Base-by-base conservation (phyloP, 169 alveolate genomes). In the Cyclospora cayetanensis region DNA sequence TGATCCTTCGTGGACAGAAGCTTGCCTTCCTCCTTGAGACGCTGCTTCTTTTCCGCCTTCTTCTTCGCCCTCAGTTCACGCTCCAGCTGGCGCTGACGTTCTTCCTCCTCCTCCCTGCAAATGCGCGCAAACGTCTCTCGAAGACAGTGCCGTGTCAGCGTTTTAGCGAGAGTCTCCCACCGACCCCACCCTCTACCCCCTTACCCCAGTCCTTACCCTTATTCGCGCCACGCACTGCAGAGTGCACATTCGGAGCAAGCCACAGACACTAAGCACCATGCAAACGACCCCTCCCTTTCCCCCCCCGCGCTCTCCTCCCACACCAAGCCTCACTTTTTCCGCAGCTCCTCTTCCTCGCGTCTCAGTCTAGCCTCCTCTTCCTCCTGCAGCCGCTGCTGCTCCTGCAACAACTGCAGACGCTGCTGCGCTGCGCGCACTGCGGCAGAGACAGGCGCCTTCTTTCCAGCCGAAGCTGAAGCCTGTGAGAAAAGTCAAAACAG, bases 1-100 rank as follows among this genome's bases (percentile, higher is more conserved):
- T 65, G 65, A 72, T 72, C 92, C 76, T 34, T 74, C 41, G 93
- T 41, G 42, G 90, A 31, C 68, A 87, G 83, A 90, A 60, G 25
- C 85, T 82, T 68, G 53, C 85, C 93, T 74, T 92, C 93, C 34
- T 52, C 91, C 31, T 82, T 34, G 46, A 90, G 86, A 22, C 74
- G 70, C 63, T 66, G 89, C 83, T 93, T 95, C 91, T 79, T 88
- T 66, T 84, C 95, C 72, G 87, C 94, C 50, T 91, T 93, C 29
- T 63, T 74, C 91, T 91, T 90, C 50, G 82, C 86, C n/a, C 42
- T 77, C 76, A 68, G 77, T 83, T 91, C 96, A 34, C 74, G 60
- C 72, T 93, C 94, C 43, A 87, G 94, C 53, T 84, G 82, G 18
- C 50, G 83, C 60, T 11, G 4, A 79, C 76, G 12, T 31, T 68